A percentile compares a stretch with the other conserved stretches of the same genome.
These are phyloP conservation scores for Wolfiporia cocos DNA, from an alignment of 1,284 basidiomycete genomes.

Conservation along the genomic window DNA sequence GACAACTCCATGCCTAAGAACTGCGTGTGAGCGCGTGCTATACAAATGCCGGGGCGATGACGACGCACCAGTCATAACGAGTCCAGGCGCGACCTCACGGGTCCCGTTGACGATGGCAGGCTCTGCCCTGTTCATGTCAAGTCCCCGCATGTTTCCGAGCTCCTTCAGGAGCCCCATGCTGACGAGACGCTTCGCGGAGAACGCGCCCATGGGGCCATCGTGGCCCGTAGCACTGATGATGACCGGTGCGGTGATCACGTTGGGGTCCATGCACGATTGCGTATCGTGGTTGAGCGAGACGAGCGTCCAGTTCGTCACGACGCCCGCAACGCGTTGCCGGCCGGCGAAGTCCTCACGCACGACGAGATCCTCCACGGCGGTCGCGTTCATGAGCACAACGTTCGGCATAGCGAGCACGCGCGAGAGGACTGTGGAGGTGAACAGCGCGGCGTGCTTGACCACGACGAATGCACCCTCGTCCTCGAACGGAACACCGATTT, in stretches of 20 bases:
- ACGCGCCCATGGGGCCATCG: conserved; percentile 84
- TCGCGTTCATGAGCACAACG: conserved; percentile 72
- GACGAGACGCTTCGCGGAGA: conserved; percentile 79
- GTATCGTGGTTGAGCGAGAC: conserved; percentile 79
- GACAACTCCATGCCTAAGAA: conserved; percentile 75
- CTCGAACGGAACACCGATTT: conserved; percentile 75
- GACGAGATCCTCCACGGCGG: conserved; percentile 74
- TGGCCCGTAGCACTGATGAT: conserved; percentile 64
- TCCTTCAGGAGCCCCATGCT: conserved; percentile 72
- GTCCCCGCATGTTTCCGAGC: conserved; percentile 76
- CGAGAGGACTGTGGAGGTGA: conserved; percentile 76
- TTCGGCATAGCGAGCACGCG: conserved; percentile 72
- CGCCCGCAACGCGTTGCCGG: conserved; percentile 70
- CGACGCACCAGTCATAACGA: conserved; percentile 64
- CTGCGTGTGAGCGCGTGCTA: background rate
- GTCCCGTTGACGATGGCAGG: conserved; percentile 75
- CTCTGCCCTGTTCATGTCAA: conserved; percentile 78
- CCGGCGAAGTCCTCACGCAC: conserved; percentile 55
- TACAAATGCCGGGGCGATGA: background rate
- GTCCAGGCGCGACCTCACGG: conserved; percentile 74
- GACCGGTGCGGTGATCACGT: conserved; percentile 79
- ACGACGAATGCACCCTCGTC: conserved; percentile 80
- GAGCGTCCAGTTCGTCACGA: conserved; percentile 84
- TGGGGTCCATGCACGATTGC: conserved; percentile 85
- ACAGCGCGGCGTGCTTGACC: conserved; percentile 77